Evolutionary conservation across 2,329 filamentous ascomycete species (phyloP), one percentile per base, ranked within the genome.

Genomic region (Colletotrichum chlorophyti): DNA sequence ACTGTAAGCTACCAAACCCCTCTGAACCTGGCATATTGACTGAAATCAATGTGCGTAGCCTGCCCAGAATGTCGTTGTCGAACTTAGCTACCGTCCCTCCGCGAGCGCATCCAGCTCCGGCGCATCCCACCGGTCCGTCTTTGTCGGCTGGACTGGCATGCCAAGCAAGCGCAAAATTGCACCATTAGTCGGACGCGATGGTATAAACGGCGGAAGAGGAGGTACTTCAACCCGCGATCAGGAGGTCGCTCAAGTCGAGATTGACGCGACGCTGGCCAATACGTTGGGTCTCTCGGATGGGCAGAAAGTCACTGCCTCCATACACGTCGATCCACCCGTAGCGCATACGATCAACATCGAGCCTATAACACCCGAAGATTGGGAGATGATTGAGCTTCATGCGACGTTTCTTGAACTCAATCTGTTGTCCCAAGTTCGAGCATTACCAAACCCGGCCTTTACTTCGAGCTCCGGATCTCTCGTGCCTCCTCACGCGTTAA

Each of bases 311-410:
- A 81, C 79, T 64, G 79, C 78, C 42, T 82, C 77, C 31, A 82
- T 99, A 63, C 95, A 99, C 73, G 77, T 97, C 63, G 93, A 99
- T 70, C 94, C 94, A 45, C 93, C 93, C 2, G 78, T 95, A 63
- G 92, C 93, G 45, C 92, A 97, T 73, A 98, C 93, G 2, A 90
- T 99, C 73, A 93, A 97, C 70, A 98, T 99, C 66, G 96, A 99
- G 72, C 95, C 95, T 29, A 76, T 98, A 67, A 98, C 95, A 0
- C 87, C 94, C 2, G 92, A 96, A 58, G 95, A 99, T 71, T 99
- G 95, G 95, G 95, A 99, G 75, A 96, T 98, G 68, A 98, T 99
- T 66, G 95, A 99, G 74, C 80, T 99, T 2, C 95, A 99, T 77
- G 95, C 95, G 5, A 95, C 90, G 14, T 99, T 98, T 69, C 81